phyloP scores from a whole-genome alignment of 257 asterid genomes.

The Prunella vulgaris region DNA sequence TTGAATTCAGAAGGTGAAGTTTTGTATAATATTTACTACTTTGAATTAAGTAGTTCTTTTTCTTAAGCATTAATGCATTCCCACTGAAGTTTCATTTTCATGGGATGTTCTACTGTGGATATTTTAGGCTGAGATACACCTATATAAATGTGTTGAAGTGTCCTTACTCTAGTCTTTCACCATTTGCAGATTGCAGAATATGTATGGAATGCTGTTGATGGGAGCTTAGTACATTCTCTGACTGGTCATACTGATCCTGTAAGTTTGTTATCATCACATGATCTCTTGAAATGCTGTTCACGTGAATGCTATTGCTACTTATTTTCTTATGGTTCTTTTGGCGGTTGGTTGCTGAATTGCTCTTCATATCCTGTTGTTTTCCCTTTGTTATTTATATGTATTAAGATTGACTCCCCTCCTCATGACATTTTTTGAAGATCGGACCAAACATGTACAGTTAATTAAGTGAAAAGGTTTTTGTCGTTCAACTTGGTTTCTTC shows the following conservation, averaged over 20 bases:
- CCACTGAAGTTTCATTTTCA: not conserved
- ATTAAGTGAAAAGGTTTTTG: not conserved
- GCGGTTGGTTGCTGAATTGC: slow-evolving; percentile 2
- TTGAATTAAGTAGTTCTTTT: not conserved
- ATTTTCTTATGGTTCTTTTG: not conserved
- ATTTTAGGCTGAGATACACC: slow-evolving; percentile 10
- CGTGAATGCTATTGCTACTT: slow-evolving; percentile 6
- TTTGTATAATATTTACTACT: not conserved
- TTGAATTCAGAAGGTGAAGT: not conserved
- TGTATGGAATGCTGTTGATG: slow-evolving; percentile 99
- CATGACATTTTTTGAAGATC: not conserved
- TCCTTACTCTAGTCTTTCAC: slow-evolving; percentile 9
- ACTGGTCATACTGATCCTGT: slow-evolving; percentile 96
- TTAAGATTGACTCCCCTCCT: not conserved
- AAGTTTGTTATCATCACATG: slow-evolving; percentile 28
- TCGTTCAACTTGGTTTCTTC: not conserved
- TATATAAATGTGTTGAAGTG: not conserved
- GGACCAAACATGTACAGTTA: not conserved
- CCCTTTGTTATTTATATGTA: not conserved
- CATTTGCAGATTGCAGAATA: slow-evolving; percentile 86
- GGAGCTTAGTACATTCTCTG: slow-evolving; percentile 95
- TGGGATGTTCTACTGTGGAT: slow-evolving; percentile 15
- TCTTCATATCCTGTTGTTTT: not conserved
- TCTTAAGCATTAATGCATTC: not conserved
- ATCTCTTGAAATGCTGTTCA: slow-evolving; percentile 11